Evolutionary conservation across 306 rosid genomes (phyloP).

Genomic region (Glycyrrhiza uralensis): DNA sequence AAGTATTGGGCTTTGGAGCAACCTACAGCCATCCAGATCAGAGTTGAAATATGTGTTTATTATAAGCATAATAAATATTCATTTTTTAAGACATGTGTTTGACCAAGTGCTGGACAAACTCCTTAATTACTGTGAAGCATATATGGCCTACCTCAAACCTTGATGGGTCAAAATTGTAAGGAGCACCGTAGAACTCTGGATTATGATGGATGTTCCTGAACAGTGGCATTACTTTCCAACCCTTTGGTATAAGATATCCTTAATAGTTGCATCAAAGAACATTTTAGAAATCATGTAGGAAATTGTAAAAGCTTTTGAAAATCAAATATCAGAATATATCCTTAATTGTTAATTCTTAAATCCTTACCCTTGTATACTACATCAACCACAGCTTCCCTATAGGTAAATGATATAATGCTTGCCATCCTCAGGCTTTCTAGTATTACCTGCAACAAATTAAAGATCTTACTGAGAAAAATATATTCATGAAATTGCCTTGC

Average conservation of each 20-base stretch:
- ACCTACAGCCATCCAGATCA: constrained; percentile 40
- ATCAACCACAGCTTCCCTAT: constrained; percentile 86
- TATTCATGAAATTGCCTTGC: background rate
- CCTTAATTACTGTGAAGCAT: background rate
- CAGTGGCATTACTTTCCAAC: constrained; percentile 98
- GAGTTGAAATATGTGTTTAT: background rate
- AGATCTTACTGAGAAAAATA: constrained; percentile 5
- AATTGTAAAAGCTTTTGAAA: background rate
- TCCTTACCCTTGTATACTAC: constrained; percentile 70
- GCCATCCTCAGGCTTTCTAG: constrained; percentile 91
- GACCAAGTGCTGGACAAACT: background rate
- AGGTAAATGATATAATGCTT: constrained; percentile 83
- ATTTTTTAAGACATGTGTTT: background rate
- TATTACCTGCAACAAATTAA: constrained; percentile 60
- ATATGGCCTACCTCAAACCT: constrained; percentile 72
- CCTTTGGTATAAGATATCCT: constrained; percentile 93
- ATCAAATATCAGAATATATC: too few species aligned
- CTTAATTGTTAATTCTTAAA: too few species aligned
- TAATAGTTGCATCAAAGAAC: constrained; percentile 1
- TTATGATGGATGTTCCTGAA: constrained; percentile 91
- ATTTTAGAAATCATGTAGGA: constrained; percentile 8
- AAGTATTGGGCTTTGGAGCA: constrained; percentile 71
- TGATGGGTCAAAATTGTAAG: constrained; percentile 80
- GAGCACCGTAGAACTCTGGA: constrained; percentile 65
- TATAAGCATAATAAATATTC: background rate